Conservation (phyloP, 352 stramenopile species). For the Phytopythium mirpurense region DNA sequence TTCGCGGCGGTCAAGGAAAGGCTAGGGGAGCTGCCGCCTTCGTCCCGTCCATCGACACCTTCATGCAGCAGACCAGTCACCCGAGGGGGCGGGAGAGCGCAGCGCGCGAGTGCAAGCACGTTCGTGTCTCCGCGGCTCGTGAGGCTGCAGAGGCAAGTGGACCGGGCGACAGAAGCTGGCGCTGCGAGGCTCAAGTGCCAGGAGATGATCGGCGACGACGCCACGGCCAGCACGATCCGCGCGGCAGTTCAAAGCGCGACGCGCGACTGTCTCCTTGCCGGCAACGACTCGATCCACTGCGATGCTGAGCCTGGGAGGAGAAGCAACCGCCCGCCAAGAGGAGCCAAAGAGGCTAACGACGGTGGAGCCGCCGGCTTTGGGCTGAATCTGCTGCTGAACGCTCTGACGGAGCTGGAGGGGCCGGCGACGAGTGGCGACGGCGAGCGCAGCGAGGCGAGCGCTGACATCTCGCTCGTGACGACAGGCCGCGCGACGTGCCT, state of each 20-base stretch:
- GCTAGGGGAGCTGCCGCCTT: slow-evolving; percentile 5
- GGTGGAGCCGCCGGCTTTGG: not conserved
- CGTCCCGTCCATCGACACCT: not conserved
- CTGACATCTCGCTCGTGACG: not conserved
- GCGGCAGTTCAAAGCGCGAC: slow-evolving; percentile 10
- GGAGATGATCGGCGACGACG: slow-evolving; percentile 3
- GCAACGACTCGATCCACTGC: not conserved
- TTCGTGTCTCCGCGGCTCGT: slow-evolving; percentile 39
- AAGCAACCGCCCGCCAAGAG: not conserved
- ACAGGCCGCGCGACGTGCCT: slow-evolving; percentile 1
- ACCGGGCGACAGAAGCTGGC: slow-evolving; percentile 19
- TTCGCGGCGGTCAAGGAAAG: slow-evolving; percentile 22
- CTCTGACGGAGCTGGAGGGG: not conserved
- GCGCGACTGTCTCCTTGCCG: not conserved
- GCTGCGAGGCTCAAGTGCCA: slow-evolving; percentile 6
- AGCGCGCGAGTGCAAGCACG: not conserved
- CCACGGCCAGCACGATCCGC: slow-evolving; percentile 3
- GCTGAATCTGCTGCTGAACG: not conserved
- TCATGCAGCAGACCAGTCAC: not conserved
- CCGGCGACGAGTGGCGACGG: not conserved
- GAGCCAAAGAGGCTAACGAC: not conserved
- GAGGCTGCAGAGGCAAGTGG: slow-evolving; percentile 34
- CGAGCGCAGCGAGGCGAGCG: not conserved
- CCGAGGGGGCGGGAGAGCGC: not conserved
- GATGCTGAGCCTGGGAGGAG: not conserved